These are phyloP conservation scores for Lactuca sativa DNA, from an alignment of 129 eudicot species.

Conservation along the genomic window DNA sequence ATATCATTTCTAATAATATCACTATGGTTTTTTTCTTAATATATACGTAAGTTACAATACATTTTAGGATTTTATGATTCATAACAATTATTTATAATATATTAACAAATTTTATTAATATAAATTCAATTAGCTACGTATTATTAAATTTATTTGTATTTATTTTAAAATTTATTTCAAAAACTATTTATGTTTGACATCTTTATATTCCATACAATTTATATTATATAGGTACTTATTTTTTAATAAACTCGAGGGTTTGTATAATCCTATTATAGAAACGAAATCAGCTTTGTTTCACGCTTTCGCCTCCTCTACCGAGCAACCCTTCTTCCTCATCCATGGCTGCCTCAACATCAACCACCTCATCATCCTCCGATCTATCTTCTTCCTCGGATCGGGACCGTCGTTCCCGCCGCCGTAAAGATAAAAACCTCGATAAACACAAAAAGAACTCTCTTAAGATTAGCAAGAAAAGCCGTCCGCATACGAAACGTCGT, in stretches of 20 bases:
- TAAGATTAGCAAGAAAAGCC: slow-evolving; percentile 63
- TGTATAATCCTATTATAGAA: background rate
- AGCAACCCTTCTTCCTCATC: background rate
- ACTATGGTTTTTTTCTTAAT: too few species aligned
- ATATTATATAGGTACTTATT: too few species aligned
- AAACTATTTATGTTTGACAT: too few species aligned
- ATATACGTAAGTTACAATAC: too few species aligned
- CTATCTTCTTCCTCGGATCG: slow-evolving; percentile 49
- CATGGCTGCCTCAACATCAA: slow-evolving; percentile 50
- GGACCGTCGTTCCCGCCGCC: slow-evolving; percentile 54
- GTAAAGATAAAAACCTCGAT: slow-evolving; percentile 34
- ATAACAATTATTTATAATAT: too few species aligned
- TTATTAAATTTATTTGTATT: too few species aligned
- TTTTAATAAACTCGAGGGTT: background rate
- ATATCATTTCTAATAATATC: too few species aligned
- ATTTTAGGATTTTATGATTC: too few species aligned
- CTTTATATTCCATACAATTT: too few species aligned
- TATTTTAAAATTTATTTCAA: too few species aligned
- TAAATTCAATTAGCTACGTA: too few species aligned
- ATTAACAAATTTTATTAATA: too few species aligned
- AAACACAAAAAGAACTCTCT: slow-evolving; percentile 44
- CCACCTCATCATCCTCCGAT: slow-evolving; percentile 43
- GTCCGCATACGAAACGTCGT: slow-evolving; percentile 59
- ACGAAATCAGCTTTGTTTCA: background rate
- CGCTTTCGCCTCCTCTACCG: background rate